phyloP scores from a whole-genome alignment of 2,329 filamentous ascomycete genomes.

The Stagonosporopsis cucurbitacearum region DNA sequence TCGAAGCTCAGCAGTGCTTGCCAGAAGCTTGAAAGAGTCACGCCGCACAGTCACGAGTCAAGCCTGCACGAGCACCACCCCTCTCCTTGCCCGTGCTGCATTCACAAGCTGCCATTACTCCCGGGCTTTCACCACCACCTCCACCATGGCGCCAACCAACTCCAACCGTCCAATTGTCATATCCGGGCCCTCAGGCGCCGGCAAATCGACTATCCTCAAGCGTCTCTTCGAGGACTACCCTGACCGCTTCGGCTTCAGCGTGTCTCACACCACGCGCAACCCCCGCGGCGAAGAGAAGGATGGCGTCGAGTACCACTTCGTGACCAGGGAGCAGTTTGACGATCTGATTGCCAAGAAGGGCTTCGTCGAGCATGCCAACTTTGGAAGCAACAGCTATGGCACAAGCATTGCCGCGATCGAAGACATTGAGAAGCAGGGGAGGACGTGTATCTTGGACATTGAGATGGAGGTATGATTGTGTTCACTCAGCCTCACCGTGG shows the following conservation, averaged over 20 bases:
- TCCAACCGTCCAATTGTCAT: slow-evolving; percentile 65
- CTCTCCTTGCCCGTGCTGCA: neutral
- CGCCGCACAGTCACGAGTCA: neutral
- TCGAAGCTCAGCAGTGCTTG: slow-evolving; percentile 17
- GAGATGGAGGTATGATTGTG: slow-evolving; percentile 79
- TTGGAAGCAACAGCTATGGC: slow-evolving; percentile 86
- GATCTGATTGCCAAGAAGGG: slow-evolving; percentile 64
- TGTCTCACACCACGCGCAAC: slow-evolving; percentile 76
- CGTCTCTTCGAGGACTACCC: slow-evolving; percentile 71
- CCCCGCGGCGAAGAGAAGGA: slow-evolving; percentile 78
- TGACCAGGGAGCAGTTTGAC: slow-evolving; percentile 58
- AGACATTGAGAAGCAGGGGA: slow-evolving; percentile 72
- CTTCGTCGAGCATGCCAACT: slow-evolving; percentile 88
- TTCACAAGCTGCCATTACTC: neutral
- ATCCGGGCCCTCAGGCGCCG: slow-evolving; percentile 79
- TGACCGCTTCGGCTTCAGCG: slow-evolving; percentile 68
- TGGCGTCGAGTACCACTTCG: slow-evolving; percentile 80
- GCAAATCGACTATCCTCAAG: slow-evolving; percentile 81
- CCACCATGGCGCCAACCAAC: slow-evolving; percentile 22
- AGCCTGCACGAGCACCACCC: neutral
- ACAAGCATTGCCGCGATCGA: slow-evolving; percentile 81
- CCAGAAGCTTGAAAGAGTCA: slow-evolving; percentile 16
- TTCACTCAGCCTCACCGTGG: too few species aligned
- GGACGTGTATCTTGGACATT: slow-evolving; percentile 86
- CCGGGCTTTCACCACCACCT: slow-evolving; percentile 12